Evolutionary conservation across 768 basidiomycete genomes (phyloP), one percentile per base, ranked within the genome.

Genomic region (Leccinum uliginosum): DNA sequence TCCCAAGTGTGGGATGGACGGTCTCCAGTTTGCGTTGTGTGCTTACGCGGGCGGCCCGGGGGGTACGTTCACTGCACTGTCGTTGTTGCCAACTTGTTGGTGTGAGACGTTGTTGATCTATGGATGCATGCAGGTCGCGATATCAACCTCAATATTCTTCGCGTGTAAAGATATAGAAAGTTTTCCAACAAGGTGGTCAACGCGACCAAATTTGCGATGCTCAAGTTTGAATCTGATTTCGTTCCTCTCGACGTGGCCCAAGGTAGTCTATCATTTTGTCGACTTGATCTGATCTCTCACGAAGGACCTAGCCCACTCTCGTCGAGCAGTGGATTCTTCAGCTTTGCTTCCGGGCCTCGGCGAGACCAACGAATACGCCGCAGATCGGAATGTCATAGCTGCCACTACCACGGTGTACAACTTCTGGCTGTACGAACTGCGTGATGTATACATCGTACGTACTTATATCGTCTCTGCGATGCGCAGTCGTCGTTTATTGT

Each of bases 171-270:
- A 2, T 98, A 98, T 73, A 86, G 97, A 73, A 98, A 98, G 74
- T 99, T 99, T 80, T 98, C 96, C 78, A 99, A 99, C 78, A 98
- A 98, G 79, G 85, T 99, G 23, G 98, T 96, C 81, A 99, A 99
- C 68, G 97, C n/a, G n/a, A n/a, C n/a, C n/a, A n/a, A n/a, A n/a
- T n/a, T n/a, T n/a, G n/a, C n/a, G n/a, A n/a, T n/a, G n/a, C n/a
- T n/a, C n/a, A n/a, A n/a, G n/a, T n/a, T n/a, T n/a, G n/a, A n/a
- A 57, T 84, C 84, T 38, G 72, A 78, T 43, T 98, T 97, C 65
- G 83, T 87, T 29, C 93, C 95, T 35, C 35, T 35, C 17, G 17
- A 35, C 17, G 35, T 35, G 32, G 30, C 11, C 30, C 12, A 32
- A 6, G 30, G n/a, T n/a, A n/a, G n/a, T n/a, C n/a, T n/a, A n/a